Conservation (phyloP, 768 basidiomycete genomes). For the Boletus rufocinnamomeus region DNA sequence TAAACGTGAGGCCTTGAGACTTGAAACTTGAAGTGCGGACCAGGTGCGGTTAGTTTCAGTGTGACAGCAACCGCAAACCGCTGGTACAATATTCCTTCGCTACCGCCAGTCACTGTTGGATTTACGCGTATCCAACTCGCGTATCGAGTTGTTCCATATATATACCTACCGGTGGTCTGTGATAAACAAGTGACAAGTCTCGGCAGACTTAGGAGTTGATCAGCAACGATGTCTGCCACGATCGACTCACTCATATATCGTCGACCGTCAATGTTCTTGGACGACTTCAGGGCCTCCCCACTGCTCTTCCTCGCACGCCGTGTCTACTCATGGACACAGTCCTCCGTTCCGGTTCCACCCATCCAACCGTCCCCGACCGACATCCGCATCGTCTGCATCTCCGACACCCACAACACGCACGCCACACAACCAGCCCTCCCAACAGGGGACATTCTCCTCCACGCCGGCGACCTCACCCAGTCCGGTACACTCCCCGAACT, state of each 20-base stretch:
- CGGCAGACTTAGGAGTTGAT: background rate
- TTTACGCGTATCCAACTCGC: too few species aligned
- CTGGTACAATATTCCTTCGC: too few species aligned
- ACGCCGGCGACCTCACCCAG: conserved; percentile 43
- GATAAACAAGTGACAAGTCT: too few species aligned
- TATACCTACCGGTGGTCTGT: too few species aligned
- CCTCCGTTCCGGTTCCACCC: background rate
- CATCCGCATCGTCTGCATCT: conserved; percentile 42
- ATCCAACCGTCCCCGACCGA: background rate
- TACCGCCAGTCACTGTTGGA: too few species aligned
- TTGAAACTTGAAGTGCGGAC: too few species aligned
- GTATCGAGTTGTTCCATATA: too few species aligned
- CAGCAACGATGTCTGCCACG: background rate
- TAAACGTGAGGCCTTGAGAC: too few species aligned
- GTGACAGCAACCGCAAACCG: too few species aligned
- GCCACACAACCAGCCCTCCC: conserved; percentile 32
- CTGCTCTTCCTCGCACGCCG: conserved; percentile 14
- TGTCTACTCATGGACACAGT: conserved; percentile 16
- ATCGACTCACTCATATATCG: background rate
- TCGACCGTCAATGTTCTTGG: background rate
- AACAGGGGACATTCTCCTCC: conserved; percentile 43
- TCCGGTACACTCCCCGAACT: conserved; percentile 39
- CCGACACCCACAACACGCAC: conserved; percentile 43
- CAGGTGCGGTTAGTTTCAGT: too few species aligned
- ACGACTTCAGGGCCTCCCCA: conserved; percentile 13